phyloP scores from a whole-genome alignment of 2,329 filamentous ascomycete species.

The Colletotrichum lentis region DNA sequence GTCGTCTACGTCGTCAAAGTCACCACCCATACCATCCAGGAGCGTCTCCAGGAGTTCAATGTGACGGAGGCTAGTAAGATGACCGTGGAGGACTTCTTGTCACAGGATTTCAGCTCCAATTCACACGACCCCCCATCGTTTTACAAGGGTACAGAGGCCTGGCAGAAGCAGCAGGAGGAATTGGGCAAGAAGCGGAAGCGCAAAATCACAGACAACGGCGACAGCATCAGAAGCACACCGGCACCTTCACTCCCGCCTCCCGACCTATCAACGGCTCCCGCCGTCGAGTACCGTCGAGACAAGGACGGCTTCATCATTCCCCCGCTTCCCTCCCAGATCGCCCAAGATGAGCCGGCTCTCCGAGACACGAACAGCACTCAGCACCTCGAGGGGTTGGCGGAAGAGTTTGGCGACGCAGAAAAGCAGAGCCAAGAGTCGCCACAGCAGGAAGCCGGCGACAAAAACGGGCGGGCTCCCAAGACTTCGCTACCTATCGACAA shows the following conservation, averaged over 20 bases:
- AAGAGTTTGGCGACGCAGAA: slow-evolving; percentile 36
- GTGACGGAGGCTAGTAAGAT: slow-evolving; percentile 83
- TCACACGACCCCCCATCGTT: slow-evolving; percentile 85
- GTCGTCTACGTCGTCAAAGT: slow-evolving; percentile 99
- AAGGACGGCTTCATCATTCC: slow-evolving; percentile 39
- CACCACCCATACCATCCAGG: slow-evolving; percentile 89
- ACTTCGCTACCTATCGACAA: slow-evolving; percentile 65
- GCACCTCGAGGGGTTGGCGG: slow-evolving; percentile 31
- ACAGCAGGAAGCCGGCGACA: not conserved
- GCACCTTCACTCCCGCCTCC: slow-evolving; percentile 38
- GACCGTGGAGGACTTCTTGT: slow-evolving; percentile 86
- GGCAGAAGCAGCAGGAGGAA: slow-evolving; percentile 61
- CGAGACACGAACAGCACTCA: slow-evolving; percentile 31
- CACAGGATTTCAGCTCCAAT: slow-evolving; percentile 65
- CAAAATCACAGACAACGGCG: slow-evolving; percentile 47
- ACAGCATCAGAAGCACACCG: slow-evolving; percentile 36
- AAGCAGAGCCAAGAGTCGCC: slow-evolving; percentile 7
- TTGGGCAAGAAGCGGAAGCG: slow-evolving; percentile 60
- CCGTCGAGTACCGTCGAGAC: slow-evolving; percentile 35
- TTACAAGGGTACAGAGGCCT: slow-evolving; percentile 70
- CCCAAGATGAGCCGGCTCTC: slow-evolving; percentile 29
- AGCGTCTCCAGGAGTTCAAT: slow-evolving; percentile 91
- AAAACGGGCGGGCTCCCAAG: slow-evolving; percentile 41
- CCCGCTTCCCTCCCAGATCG: slow-evolving; percentile 34
- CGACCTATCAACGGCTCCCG: slow-evolving; percentile 42